Evolutionary conservation across 2,329 filamentous ascomycete genomes (phyloP).

Genomic region (Nemania abortiva): DNA sequence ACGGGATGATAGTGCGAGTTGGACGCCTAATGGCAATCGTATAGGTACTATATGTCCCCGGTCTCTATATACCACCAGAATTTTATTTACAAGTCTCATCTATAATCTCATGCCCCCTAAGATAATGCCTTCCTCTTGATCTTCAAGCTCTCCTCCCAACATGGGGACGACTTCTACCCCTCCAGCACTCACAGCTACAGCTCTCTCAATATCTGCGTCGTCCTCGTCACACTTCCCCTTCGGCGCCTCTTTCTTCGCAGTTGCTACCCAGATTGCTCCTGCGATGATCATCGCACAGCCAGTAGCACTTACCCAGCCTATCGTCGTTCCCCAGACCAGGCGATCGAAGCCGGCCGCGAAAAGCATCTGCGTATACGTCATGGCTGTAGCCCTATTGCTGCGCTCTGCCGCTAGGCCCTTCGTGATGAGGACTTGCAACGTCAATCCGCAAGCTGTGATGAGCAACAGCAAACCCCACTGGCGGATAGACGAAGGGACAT

Average conservation of each 20-base stretch:
- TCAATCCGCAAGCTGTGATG: slow-evolving; percentile 79
- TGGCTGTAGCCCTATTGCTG: slow-evolving; percentile 67
- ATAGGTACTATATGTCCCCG: neutral
- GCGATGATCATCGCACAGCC: slow-evolving; percentile 67
- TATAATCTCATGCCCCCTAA: slow-evolving; percentile 31
- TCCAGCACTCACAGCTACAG: slow-evolving; percentile 48
- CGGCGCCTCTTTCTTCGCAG: slow-evolving; percentile 56
- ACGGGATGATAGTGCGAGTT: neutral
- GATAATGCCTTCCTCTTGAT: slow-evolving; percentile 43
- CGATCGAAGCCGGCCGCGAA: slow-evolving; percentile 66
- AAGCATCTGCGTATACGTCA: slow-evolving; percentile 70
- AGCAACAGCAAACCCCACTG: slow-evolving; percentile 77
- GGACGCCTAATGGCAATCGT: neutral
- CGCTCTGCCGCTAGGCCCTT: slow-evolving; percentile 79
- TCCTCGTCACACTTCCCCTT: slow-evolving; percentile 39
- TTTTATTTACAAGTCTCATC: neutral
- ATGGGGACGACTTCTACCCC: slow-evolving; percentile 37
- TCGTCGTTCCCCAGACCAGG: slow-evolving; percentile 64
- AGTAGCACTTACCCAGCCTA: slow-evolving; percentile 62
- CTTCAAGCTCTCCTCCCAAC: slow-evolving; percentile 35
- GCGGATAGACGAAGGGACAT: slow-evolving; percentile 55
- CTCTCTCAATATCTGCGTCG: slow-evolving; percentile 50
- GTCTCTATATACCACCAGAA: neutral
- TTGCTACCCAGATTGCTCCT: slow-evolving; percentile 63
- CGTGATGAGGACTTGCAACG: slow-evolving; percentile 89